Evolutionary conservation across 2,329 filamentous ascomycete species (phyloP), one percentile per base, ranked within the genome.

Genomic region (Camillea tinctor): DNA sequence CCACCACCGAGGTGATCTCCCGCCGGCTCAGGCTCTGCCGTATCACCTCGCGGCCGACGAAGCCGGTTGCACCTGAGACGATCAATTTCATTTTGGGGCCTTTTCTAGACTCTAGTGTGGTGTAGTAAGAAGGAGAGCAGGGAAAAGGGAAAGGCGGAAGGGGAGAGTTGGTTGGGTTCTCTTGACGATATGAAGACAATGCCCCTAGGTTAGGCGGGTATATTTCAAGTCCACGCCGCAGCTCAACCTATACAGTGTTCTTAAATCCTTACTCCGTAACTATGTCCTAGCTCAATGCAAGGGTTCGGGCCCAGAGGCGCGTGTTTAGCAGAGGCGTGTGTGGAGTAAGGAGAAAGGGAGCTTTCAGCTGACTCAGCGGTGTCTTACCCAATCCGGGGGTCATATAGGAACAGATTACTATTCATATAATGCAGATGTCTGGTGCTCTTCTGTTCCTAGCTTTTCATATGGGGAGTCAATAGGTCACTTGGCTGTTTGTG

Each of bases 41-140:
- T 52, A 82, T 64, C 23, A 82, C 60, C 56, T 81, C 79, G 40
- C 65, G 72, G 44, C 70, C 80, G 1, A 81, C 71, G 49, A 75
- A 77, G 64, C 86, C 85, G n/a, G 84, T 88, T 21, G 76, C 76
- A 53, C 85, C 85, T 6, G 82, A 79, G 40, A 88, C 74, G 44
- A 65, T 64, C 22, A 62, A 55, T 56, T 65, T 65, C 61, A 64
- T 64, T 15, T n/a, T 52, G n/a, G 19, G 49, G 3, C 20, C 24
- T 19, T 24, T 23, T n/a, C 20, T n/a, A 4, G n/a, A 20, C 5
- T 13, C 7, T 51, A 2, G 9, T 51, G 2, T 19, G 13, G 3
- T 11, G 4, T 17, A 40, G 36, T 40, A 40, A 13, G 36, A 13
- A 4, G 36, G 15, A 40, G 15, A 40, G 36, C 26, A 30, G 26